Evolutionary conservation across 1,284 basidiomycete genomes (phyloP), one percentile per base, ranked within the genome.

Genomic region (Exsudoporus floridanus): DNA sequence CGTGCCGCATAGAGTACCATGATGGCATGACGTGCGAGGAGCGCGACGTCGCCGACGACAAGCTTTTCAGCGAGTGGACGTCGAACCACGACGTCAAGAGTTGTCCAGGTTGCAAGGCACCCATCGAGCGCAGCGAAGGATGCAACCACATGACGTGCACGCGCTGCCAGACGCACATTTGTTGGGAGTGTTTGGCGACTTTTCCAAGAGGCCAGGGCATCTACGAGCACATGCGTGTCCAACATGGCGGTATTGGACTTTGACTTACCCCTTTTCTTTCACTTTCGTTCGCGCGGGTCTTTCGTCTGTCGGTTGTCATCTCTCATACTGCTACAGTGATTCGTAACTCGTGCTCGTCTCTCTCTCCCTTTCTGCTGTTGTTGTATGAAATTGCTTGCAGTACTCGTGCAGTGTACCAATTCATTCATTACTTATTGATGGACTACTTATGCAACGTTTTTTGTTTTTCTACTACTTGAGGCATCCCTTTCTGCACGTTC

Each of bases 61-160:
- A 73, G 46, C 67, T 82, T 68, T 80, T 87, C 73, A 72, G 77
- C 53, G 75, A 78, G 50, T 90, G 85, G 87, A 74, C 77, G 54
- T 67, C 65, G 55, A 64, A 66, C 28, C 75, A 84, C 60, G 80
- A 83, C 57, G 84, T 88, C 54, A 88, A 88, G 74, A 72, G 74
- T 27, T 91, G 86, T 65, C 88, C 88, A 1, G 76, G 76, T 0
- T 90, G 88, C 72, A 78, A 78, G 50, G 76, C 77, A 3, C 74
- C 76, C 7, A 90, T 90, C 60, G 86, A 90, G 67, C 79, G 82
- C 39, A 73, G 71, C 30, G 85, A 83, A 56, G 88, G 88, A 0
- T 90, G 88, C 68, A 85, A 90, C 67, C 88, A 90, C 64, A 82
- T 90, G 77, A 83, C 78, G 28, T 90, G 88, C 67, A 75, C 75